Base-by-base conservation (phyloP, 176 grass and related monocot species). In the Triticum monococcum region DNA sequence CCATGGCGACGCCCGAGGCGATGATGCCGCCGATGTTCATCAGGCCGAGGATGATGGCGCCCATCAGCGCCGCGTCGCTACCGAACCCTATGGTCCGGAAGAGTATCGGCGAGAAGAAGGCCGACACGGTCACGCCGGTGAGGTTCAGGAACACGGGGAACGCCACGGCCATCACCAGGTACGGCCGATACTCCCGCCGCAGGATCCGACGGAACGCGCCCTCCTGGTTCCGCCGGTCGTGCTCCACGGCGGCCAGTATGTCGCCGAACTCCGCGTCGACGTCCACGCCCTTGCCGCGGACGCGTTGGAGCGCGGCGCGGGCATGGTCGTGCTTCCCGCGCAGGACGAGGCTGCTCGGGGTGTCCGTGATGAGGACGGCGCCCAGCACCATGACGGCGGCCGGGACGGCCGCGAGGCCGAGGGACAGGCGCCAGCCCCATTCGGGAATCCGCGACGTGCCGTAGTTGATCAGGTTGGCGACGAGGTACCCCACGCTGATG, bases 381-480 rank as follows among this genome's bases (percentile, higher is more conserved):
- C 92, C 78, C 1, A 25, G 61, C 41, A 99, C 60, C 84, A 99
- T 92, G 22, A 94, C 31, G 25, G 89, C 83, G n/a, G 92, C 94
- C 0, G 97, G 97, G 1, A 62, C 74, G 0, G 88, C 92, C 1
- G 97, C 97, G 12, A 98, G 97, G 76, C 97, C 97, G 20, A 98
- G 94, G 40, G 97, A 96, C 33, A 99, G 87, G 76, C 97, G 97
- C 97, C 97, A 99, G 2, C 97, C 97, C 94, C 94, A 99, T 3
- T 1, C 79, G 0, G 90, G 75, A 31, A 99, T 92, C 70, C 86
- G 86, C 16, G 85, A 83, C 11, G 97, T 92, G 84, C 91, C 93
- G 88, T 96, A 94, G 97, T 99, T 99, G 81, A 95, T 91, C n/a
- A 95, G 77, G 84, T 89, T 95, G 67, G 93, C 90, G 11, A 35